These are phyloP conservation scores for Schoenoplectus tabernaemontani DNA, from an alignment of 202 grass and related monocot genomes.

Conservation along the genomic window DNA sequence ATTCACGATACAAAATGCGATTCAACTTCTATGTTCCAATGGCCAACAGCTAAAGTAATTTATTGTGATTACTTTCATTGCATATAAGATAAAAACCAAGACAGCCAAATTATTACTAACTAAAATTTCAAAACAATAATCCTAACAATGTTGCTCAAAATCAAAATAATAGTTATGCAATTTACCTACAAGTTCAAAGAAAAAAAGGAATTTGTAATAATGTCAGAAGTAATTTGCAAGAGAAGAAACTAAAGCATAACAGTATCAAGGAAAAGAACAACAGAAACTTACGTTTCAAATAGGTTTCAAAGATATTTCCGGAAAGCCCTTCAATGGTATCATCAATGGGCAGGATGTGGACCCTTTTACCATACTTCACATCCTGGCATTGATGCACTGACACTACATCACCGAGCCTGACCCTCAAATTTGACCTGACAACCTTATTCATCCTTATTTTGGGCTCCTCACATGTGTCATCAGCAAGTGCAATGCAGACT, in stretches of 20 bases:
- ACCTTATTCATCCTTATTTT: constrained; percentile 89
- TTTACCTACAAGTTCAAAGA: background rate
- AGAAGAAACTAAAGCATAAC: background rate
- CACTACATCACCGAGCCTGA: constrained; percentile 74
- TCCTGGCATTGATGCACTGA: constrained; percentile 84
- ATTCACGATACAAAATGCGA: too few relatives aligned
- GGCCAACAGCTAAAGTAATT: background rate
- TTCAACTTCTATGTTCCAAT: too few relatives aligned
- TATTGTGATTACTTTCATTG: background rate
- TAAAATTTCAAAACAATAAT: background rate
- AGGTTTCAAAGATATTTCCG: constrained; percentile 81
- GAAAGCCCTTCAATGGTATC: constrained; percentile 86
- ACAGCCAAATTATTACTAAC: background rate
- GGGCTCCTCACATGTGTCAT: constrained; percentile 76
- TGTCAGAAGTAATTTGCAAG: background rate
- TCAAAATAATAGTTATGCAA: background rate
- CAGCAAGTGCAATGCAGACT: constrained; percentile 79
- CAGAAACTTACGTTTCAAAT: constrained; percentile 67
- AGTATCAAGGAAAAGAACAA: background rate
- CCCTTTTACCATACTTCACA: constrained; percentile 81
- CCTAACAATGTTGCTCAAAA: background rate
- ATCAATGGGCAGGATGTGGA: constrained; percentile 78
- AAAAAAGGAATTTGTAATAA: background rate
- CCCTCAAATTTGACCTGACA: constrained; percentile 69
- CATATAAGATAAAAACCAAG: background rate